Conservation (phyloP, 129 eudicot species). For the Centaurea solstitialis region DNA sequence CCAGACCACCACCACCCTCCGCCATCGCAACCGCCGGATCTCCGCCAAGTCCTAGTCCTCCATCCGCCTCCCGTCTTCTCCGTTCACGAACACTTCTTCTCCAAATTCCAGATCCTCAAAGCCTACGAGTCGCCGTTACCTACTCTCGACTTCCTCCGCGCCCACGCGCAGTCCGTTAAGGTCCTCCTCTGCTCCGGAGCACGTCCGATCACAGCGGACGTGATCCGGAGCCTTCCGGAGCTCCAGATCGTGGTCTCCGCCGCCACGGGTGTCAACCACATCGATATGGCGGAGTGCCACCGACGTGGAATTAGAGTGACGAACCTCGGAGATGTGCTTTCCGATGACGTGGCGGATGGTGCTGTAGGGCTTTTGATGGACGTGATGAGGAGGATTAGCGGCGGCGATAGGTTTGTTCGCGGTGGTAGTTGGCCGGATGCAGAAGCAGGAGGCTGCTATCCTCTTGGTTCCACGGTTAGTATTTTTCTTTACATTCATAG, state of each 20-base stretch:
- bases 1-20: slow-evolving; percentile 12
- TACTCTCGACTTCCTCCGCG: slow-evolving; percentile 23
- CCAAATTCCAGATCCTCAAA: slow-evolving; percentile 25
- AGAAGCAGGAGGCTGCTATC: background rate
- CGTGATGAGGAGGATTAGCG: slow-evolving; percentile 24
- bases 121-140: slow-evolving; percentile 33
- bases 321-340: slow-evolving; percentile 24
- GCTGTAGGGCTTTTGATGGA: slow-evolving; percentile 33
- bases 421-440: slow-evolving; percentile 13
- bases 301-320: slow-evolving; percentile 14
- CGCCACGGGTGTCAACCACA: background rate
- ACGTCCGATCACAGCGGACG: slow-evolving; percentile 20
- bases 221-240: slow-evolving; percentile 12
- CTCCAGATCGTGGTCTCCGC: slow-evolving; percentile 16
- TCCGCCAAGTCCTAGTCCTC: slow-evolving; percentile 20
- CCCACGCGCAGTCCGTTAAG: slow-evolving; percentile 11
- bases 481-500: no score
- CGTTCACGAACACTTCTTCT: slow-evolving; percentile 15
- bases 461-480: slow-evolving; percentile 32
- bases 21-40: background rate
- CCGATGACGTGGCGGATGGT: slow-evolving; percentile 35
- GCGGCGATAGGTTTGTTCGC: slow-evolving; percentile 29
- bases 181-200: slow-evolving; percentile 18
- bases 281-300: background rate
- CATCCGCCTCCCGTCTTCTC: slow-evolving; percentile 23